A percentile compares a stretch with the other conserved stretches of the same genome.
phyloP scores from a whole-genome alignment of 345 rosid species.

The Reutealis trisperma region DNA sequence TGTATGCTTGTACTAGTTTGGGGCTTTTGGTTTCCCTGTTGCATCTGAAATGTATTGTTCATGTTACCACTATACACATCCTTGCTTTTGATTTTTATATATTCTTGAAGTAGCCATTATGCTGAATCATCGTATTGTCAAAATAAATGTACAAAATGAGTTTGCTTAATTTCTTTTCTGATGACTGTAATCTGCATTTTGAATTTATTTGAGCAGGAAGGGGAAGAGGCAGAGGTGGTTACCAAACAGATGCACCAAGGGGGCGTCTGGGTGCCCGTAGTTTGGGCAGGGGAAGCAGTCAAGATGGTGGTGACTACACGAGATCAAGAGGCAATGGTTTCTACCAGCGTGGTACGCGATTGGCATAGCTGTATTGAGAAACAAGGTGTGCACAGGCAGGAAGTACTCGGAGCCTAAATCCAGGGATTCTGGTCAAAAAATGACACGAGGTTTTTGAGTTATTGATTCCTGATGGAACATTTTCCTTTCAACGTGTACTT shows the following conservation, averaged over 20 bases:
- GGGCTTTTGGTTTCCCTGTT: not conserved
- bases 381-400: constrained; percentile 4
- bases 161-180: not conserved
- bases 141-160: not conserved
- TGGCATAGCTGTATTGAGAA: constrained; percentile 14
- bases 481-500: constrained; percentile 20
- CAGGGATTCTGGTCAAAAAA: constrained; percentile 22
- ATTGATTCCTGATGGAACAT: constrained; percentile 31
- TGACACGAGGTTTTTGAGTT: constrained; percentile 21
- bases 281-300: constrained; percentile 62
- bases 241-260: constrained; percentile 58
- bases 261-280: constrained; percentile 41
- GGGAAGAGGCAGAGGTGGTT: constrained; percentile 78
- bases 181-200: not conserved
- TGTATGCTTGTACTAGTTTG: not conserved
- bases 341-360: constrained; percentile 58
- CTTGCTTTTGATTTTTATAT: not conserved
- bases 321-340: constrained; percentile 71
- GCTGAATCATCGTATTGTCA: not conserved
- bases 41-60: not conserved
- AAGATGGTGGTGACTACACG: constrained; percentile 64
- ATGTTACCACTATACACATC: not conserved
- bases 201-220: constrained; percentile 35
- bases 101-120: not conserved
- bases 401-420: constrained; percentile 11